Evolutionary conservation across 2,329 filamentous ascomycete genomes (phyloP), one percentile per base, ranked within the genome.

Genomic region (Claviceps cyperi): DNA sequence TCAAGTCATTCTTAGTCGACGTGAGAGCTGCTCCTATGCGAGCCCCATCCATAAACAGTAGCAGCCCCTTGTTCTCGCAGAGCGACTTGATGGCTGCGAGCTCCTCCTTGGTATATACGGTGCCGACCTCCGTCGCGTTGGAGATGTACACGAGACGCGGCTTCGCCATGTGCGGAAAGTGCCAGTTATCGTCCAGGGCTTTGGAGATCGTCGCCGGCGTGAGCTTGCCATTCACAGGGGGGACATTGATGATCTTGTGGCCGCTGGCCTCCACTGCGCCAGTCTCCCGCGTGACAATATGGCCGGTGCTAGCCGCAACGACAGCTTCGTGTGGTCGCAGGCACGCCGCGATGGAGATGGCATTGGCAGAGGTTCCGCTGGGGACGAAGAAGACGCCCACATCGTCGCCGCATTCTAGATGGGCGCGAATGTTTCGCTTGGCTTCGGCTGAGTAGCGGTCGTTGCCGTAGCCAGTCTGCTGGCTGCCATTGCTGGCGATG

Each of bases 91-190:
- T 60, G 3, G 59, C 68, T 0, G 55, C 55, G 24, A 75, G 54
- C 51, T 75, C 72, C 0, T 55, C 56, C 43, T 65, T 67, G 0
- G 65, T 67, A 53, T 75, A 75, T 3, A 75, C 60, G 0, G 72
- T 75, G 2, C 72, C 72, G 8, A 73, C 60, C 58, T 75, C 72
- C 0, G 72, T 73, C 0, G 73, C 72, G 53, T 75, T 73, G 14
- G 73, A 75, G 24, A 75, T 68, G 55, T 75, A 75, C 2, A 75
- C 69, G n/a, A 75, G 58, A 3, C 69, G 62, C 0, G 72, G 73
- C 53, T 70, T 73, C 2, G 72, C 72, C 67, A 72, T 73, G 53
- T 75, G 72, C 1, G 72, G 73, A 51, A 68, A 74, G 56, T 74
- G 72, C 58, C 69, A 70, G 50, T 75, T 74, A 43, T 71, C 67